These are phyloP conservation scores for Coccomyxa sp. DNA, from an alignment of 139 green algal species.

Conservation along the genomic window DNA sequence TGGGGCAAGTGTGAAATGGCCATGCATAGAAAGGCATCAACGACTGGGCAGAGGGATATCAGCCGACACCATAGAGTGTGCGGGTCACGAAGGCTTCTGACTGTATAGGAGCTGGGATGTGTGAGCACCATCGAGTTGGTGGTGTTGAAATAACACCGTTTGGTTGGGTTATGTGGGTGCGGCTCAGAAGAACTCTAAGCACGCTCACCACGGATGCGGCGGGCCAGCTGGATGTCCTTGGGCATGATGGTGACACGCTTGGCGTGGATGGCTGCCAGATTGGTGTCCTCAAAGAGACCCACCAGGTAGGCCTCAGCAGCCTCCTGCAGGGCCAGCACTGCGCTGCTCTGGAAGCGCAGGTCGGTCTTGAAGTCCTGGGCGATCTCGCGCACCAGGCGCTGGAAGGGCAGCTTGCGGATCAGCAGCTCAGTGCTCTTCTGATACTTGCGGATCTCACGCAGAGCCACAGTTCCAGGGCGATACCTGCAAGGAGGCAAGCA, in stretches of 20 bases:
- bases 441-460: slow-evolving; percentile 95
- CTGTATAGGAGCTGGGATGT: too few relatives aligned
- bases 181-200: too few relatives aligned
- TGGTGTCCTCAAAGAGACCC: slow-evolving; percentile 98
- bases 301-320: slow-evolving; percentile 97
- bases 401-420: slow-evolving; percentile 97
- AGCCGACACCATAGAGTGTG: too few relatives aligned
- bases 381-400: slow-evolving; percentile 97
- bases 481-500: too few relatives aligned
- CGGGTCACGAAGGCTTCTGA: too few relatives aligned
- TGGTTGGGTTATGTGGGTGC: too few relatives aligned
- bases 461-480: slow-evolving; percentile 81
- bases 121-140: too few relatives aligned
- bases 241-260: slow-evolving; percentile 87
- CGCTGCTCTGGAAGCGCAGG: slow-evolving; percentile 95
- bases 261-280: slow-evolving; percentile 95
- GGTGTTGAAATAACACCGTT: too few relatives aligned
- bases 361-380: slow-evolving; percentile 99
- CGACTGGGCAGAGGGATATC: too few relatives aligned
- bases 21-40: too few relatives aligned
- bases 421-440: slow-evolving; percentile 93
- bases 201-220: slow-evolving; percentile 44
- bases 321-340: slow-evolving; percentile 96
- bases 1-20: too few relatives aligned
- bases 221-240: slow-evolving; percentile 71